Percentiles rank a stretch among this genome's conserved stretches.
These are phyloP conservation scores for Sporormia fimetaria DNA, from an alignment of 495 filamentous ascomycete genomes.

Conservation along the genomic window DNA sequence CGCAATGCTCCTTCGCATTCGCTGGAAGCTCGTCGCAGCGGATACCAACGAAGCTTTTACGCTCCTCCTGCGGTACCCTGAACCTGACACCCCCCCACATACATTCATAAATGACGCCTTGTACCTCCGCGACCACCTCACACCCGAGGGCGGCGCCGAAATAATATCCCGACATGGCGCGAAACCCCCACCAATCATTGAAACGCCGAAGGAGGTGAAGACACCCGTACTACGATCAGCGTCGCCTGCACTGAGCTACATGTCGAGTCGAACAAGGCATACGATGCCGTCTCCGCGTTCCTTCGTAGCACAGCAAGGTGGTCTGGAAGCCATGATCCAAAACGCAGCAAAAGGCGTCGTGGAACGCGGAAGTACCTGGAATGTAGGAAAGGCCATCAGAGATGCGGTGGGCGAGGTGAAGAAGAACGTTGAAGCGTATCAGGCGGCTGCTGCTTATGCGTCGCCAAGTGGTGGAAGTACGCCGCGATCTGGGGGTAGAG, in stretches of 20 bases:
- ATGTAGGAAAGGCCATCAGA: constrained; percentile 80
- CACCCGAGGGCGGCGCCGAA: constrained; percentile 54
- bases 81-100: constrained; percentile 52
- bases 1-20: constrained; percentile 83
- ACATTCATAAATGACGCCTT: constrained; percentile 83
- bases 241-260: constrained; percentile 5
- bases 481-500: constrained; percentile 20
- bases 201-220: constrained; percentile 5
- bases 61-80: constrained; percentile 70
- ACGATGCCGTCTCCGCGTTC: constrained; percentile 46
- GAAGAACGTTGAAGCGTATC: constrained; percentile 57
- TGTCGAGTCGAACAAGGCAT: constrained; percentile 31
- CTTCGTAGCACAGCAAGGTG: constrained; percentile 39
- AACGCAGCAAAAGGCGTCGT: constrained; percentile 78
- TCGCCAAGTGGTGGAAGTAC: constrained; percentile 2
- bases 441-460: constrained; percentile 33
- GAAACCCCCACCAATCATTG: constrained; percentile 30
- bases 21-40: constrained; percentile 75
- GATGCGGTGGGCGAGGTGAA: constrained; percentile 79
- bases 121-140: constrained; percentile 68
- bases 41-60: constrained; percentile 79
- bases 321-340: constrained; percentile 68
- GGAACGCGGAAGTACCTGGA: constrained; percentile 71
- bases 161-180: constrained; percentile 76
- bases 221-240: constrained; percentile 4